Evolutionary conservation across 2,329 filamentous ascomycete species (phyloP).

Genomic region (Paraconiothyrium sp.): DNA sequence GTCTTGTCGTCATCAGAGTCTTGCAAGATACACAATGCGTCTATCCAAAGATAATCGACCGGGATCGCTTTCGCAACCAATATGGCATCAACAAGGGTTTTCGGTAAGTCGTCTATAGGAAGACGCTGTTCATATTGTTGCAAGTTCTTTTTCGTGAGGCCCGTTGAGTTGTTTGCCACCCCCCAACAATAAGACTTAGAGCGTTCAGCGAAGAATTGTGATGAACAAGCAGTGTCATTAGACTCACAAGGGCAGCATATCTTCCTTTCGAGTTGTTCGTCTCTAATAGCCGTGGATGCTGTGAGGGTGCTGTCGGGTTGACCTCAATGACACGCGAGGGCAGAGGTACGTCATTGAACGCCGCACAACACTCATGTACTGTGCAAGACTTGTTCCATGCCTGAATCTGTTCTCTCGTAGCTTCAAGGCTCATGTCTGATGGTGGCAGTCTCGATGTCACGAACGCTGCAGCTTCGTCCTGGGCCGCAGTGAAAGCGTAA

Average conservation of each 20-base stretch:
- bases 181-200: background rate
- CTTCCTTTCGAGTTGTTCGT: background rate
- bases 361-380: background rate
- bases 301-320: background rate
- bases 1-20: background rate
- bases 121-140: background rate
- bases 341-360: background rate
- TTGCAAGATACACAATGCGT: constrained; percentile 21
- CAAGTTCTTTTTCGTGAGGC: background rate
- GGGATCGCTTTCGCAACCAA: background rate
- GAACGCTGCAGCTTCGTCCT: background rate
- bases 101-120: background rate
- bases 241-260: background rate
- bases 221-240: too few relatives aligned
- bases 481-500: background rate
- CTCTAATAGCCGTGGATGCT: background rate
- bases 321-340: background rate
- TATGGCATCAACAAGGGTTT: background rate
- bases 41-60: constrained; percentile 23
- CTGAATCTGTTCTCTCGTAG: background rate
- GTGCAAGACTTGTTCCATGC: background rate
- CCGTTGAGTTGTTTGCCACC: background rate
- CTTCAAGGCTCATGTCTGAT: background rate
- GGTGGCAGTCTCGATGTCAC: background rate
- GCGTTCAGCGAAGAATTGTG: background rate